Evolutionary conservation across 805 yeast genomes (phyloP).

Genomic region (Candida coquimbonensis): DNA sequence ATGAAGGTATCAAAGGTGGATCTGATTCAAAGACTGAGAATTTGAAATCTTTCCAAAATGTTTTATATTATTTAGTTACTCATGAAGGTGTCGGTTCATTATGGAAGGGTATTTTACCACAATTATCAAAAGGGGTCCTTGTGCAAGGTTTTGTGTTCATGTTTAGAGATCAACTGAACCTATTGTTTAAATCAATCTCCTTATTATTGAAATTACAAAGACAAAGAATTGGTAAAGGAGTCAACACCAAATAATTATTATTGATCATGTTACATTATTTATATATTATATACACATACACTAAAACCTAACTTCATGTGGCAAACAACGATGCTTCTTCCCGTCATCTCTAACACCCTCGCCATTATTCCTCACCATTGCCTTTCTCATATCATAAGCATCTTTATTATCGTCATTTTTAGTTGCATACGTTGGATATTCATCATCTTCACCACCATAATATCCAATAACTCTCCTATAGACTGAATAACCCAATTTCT

Average conservation of each 20-base stretch:
- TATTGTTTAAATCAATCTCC: conserved; percentile 15
- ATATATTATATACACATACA: not conserved
- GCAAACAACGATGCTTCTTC: conserved; percentile 48
- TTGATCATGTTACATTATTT: too few species aligned
- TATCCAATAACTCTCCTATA: conserved; percentile 86
- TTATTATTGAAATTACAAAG: not conserved
- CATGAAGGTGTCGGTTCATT: conserved; percentile 60
- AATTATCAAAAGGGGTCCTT: conserved; percentile 69
- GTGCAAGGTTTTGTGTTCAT: conserved; percentile 81
- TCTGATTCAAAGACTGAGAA: conserved; percentile 28
- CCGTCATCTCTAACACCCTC: conserved; percentile 55
- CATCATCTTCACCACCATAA: conserved; percentile 53
- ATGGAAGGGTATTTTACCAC: conserved; percentile 80
- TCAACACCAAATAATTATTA: too few species aligned
- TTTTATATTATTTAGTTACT: conserved; percentile 50
- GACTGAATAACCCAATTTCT: conserved; percentile 77
- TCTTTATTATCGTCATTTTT: conserved; percentile 60
- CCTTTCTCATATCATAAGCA: conserved; percentile 82
- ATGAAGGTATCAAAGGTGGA: conserved; percentile 12
- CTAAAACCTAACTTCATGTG: conserved; percentile 58
- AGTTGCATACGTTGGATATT: conserved; percentile 32
- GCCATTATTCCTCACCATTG: conserved; percentile 49
- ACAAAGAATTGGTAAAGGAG: not conserved
- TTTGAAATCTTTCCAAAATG: conserved; percentile 55
- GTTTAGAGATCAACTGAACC: conserved; percentile 39